These are phyloP conservation scores for Castanopsis chinensis DNA, from an alignment of 306 rosid species.

Conservation along the genomic window DNA sequence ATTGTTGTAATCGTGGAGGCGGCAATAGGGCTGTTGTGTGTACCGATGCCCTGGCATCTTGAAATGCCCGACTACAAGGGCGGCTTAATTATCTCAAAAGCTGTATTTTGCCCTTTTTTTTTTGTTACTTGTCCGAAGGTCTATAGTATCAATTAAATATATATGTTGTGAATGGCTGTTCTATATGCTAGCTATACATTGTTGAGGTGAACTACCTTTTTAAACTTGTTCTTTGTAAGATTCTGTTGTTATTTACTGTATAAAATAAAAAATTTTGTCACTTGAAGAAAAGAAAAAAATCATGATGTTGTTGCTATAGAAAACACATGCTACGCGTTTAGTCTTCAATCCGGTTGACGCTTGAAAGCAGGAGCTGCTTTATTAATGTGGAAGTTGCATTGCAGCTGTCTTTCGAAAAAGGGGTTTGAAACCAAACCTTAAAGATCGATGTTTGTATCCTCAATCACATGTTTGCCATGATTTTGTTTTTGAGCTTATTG, in stretches of 20 bases:
- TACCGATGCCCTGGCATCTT: neutral
- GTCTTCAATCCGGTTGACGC: too few relatives aligned
- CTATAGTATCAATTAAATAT: neutral
- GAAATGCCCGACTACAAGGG: constrained; percentile 7
- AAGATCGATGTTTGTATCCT: too few relatives aligned
- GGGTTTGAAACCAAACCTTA: too few relatives aligned
- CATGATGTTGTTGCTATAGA: too few relatives aligned
- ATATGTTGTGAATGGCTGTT: constrained; percentile 2
- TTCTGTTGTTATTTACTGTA: neutral
- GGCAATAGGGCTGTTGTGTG: neutral
- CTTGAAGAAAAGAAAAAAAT: too few relatives aligned
- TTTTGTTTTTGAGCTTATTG: too few relatives aligned
- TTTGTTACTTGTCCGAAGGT: neutral
- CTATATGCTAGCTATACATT: neutral
- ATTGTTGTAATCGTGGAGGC: neutral
- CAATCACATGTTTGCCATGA: too few relatives aligned
- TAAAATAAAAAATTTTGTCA: neutral
- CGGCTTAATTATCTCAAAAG: neutral
- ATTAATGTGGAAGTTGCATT: too few relatives aligned
- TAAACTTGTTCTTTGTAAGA: neutral
- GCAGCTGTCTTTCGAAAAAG: too few relatives aligned
- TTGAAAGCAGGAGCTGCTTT: too few relatives aligned
- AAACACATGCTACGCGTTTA: too few relatives aligned
- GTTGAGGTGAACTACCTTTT: neutral
- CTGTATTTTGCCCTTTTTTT: neutral